Evolutionary conservation across 768 basidiomycete genomes (phyloP).

Genomic region (Pleurotus giganteus): DNA sequence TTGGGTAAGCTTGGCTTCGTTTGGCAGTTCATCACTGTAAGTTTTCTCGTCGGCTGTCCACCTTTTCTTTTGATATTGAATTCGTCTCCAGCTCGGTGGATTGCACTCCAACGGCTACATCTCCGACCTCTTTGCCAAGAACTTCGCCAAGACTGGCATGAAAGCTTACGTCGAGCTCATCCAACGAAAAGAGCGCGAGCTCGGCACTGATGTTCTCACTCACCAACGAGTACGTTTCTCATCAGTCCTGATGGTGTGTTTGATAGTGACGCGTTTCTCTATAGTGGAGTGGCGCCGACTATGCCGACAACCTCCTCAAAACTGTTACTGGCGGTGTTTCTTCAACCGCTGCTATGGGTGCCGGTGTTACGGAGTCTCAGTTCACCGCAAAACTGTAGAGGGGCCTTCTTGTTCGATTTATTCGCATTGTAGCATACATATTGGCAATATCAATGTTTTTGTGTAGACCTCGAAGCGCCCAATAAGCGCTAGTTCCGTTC

Average conservation of each 20-base stretch:
- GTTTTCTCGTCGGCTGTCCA: slow-evolving; percentile 22
- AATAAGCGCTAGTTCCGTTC: too few species aligned
- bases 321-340: slow-evolving; percentile 97
- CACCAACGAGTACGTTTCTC: slow-evolving; percentile 81
- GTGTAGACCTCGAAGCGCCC: too few species aligned
- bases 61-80: slow-evolving; percentile 7
- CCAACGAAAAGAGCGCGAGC: slow-evolving; percentile 88
- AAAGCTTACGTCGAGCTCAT: slow-evolving; percentile 97
- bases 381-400: slow-evolving; percentile 54
- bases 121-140: slow-evolving; percentile 85
- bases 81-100: slow-evolving; percentile 73
- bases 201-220: slow-evolving; percentile 94
- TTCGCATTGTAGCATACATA: background rate
- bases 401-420: background rate
- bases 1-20: slow-evolving; percentile 94
- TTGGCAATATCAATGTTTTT: too few species aligned
- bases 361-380: slow-evolving; percentile 90
- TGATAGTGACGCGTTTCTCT: slow-evolving; percentile 15
- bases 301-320: slow-evolving; percentile 87
- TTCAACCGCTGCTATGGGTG: slow-evolving; percentile 99
- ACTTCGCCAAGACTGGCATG: slow-evolving; percentile 95
- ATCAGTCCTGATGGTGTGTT: background rate
- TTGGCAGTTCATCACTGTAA: slow-evolving; percentile 98
- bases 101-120: slow-evolving; percentile 98
- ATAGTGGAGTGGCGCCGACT: slow-evolving; percentile 95